Conservation (phyloP, 495 filamentous ascomycete genomes). For the Aspergillus diversus region DNA sequence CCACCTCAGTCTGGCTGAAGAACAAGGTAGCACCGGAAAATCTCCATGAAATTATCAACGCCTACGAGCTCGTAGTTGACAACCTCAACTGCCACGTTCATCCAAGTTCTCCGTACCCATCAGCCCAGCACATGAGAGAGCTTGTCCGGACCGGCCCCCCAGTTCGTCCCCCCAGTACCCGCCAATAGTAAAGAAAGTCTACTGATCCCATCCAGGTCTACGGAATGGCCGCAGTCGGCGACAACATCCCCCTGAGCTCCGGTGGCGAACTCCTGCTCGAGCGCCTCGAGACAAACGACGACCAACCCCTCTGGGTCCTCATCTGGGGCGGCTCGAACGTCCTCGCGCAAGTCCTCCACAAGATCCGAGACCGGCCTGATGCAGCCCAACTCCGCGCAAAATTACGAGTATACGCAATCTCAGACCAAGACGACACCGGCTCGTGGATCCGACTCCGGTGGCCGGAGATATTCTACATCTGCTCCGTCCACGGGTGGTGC, state of each 20-base stretch:
- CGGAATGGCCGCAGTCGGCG: too few species aligned
- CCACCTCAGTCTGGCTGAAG: slow-evolving; percentile 45
- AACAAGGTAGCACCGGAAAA: slow-evolving; percentile 34
- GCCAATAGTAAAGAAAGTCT: too few species aligned
- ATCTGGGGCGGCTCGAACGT: slow-evolving; percentile 52
- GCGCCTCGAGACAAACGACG: too few species aligned
- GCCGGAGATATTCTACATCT: slow-evolving; percentile 48
- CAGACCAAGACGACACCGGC: slow-evolving; percentile 51
- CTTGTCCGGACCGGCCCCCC: slow-evolving; percentile 33
- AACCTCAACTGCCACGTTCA: slow-evolving; percentile 46
- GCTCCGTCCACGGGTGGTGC: slow-evolving; percentile 47
- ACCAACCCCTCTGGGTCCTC: slow-evolving; percentile 37
- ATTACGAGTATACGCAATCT: slow-evolving; percentile 50
- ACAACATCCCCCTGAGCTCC: too few species aligned
- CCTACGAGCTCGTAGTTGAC: slow-evolving; percentile 40
- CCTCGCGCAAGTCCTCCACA: slow-evolving; percentile 38
- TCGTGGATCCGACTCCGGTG: slow-evolving; percentile 46
- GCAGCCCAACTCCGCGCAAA: slow-evolving; percentile 26
- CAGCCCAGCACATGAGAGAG: slow-evolving; percentile 30
- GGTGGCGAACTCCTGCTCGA: too few species aligned
- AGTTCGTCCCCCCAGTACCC: too few species aligned
- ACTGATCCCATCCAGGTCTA: too few species aligned
- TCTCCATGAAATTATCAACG: slow-evolving; percentile 43
- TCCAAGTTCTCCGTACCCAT: slow-evolving; percentile 35
- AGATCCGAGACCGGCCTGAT: too few species aligned